These are phyloP conservation scores for Biancaea sappan DNA, from an alignment of 306 rosid species.

Conservation along the genomic window DNA sequence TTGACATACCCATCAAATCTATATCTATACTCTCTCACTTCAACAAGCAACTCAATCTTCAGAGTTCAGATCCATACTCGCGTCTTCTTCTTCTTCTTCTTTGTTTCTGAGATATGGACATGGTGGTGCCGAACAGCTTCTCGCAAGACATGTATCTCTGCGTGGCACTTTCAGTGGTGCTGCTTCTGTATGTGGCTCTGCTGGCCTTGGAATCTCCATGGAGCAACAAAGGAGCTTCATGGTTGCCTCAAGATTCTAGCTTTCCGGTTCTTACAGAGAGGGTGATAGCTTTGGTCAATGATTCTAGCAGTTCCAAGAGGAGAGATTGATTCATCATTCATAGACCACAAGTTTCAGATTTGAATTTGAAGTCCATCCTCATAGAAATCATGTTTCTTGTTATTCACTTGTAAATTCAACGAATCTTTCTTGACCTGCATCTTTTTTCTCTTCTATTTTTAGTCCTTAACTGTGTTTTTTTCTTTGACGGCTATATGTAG, in stretches of 20 bases:
- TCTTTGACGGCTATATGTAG: not conserved
- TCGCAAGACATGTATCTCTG: constrained; percentile 18
- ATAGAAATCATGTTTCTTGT: not conserved
- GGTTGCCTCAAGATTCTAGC: constrained; percentile 29
- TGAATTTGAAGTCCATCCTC: not conserved
- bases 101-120: not conserved
- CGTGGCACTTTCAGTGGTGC: constrained; percentile 33
- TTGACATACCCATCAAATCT: no score
- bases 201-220: constrained; percentile 40
- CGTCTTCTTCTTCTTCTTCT: no score
- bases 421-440: not conserved
- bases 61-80: not conserved
- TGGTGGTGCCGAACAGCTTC: not conserved
- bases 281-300: not conserved
- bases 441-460: not conserved
- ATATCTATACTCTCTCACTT: not conserved
- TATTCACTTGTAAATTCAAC: not conserved
- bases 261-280: constrained; percentile 22
- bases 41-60: not conserved
- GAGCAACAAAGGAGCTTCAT: constrained; percentile 34
- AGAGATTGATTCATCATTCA: not conserved
- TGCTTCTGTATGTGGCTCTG: constrained; percentile 27
- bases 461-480: not conserved
- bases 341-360: not conserved
- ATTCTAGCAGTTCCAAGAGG: not conserved